Evolutionary conservation across 73 alveolate species (phyloP), one percentile per base, ranked within the genome.

Genomic region (Paramecium primaurelia): DNA sequence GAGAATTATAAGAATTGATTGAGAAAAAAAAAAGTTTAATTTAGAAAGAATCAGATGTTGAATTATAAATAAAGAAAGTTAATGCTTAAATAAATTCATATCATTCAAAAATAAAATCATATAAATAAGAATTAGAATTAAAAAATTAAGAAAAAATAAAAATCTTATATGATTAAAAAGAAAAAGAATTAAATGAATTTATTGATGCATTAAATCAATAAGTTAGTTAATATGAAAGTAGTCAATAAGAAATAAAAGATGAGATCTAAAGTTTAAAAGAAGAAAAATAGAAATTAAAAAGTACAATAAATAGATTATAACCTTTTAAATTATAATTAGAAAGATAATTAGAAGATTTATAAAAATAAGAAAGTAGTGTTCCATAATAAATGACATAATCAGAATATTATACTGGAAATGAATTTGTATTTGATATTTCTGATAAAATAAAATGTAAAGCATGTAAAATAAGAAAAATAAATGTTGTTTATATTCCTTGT

Each of bases 391-490:
- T 73, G 58, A 37, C 54, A 16, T 37, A 73, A 20, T 37, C 60
- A 37, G 60, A 34, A 38, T 73, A 73, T 40, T 73, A 73, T 73
- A 30, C 59, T 36, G 87, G 87, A 14, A 37, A 32, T 30, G 59
- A 73, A 73, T 37, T 73, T 37, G 47, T 73, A 0, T 73, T 73
- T 44, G 59, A 73, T 40, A 40, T 40, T 73, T 40, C 87, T 73
- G 87, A 73, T 1, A 34, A 73, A 40, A 73, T 73, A 12, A 73
- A 73, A 73, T 73, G 87, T 73, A 30, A 34, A 16, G 87, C 87
- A 16, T 73, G 87, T 38, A 73, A 73, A 14, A 36, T 30, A 36
- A 37, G 58, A 40, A 73, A 73, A 73, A 37, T 40, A 37, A 73
- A 73, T 40, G 87, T 73, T 22, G 59, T 73, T 30, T 73, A 37